Base-by-base conservation (phyloP, 2,329 filamentous ascomycete genomes). In the Pseudogymnoascus pannorum region DNA sequence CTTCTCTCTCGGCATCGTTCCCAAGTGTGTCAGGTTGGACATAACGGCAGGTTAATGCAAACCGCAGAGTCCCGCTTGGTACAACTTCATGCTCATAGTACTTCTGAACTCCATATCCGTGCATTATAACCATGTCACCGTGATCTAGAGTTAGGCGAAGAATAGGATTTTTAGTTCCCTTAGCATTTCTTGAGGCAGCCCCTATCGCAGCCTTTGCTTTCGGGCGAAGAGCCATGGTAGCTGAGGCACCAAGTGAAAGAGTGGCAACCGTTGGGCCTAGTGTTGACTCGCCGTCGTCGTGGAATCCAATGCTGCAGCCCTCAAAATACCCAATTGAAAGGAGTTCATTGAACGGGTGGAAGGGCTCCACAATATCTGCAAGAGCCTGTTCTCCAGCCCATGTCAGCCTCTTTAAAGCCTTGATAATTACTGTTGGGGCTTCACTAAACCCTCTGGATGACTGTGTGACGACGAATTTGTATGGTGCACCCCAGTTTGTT, bases 41-140 rank as follows among this genome's bases (percentile, higher is more conserved):
- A 36, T 78, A 78, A 1, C 83, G 76, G 62, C 78, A 79, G 0
- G 83, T 87, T 57, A 86, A 66, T 0, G 83, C 83, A 69, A 84
- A 86, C 2, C 83, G 75, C 42, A 83, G 72, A 58, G 75, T 76
- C 0, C 81, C 81, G 8, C 71, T 63, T 4, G 82, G 78, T 0
- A 75, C 76, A 0, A 86, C 82, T 18, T 75, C 73, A 67, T 86
- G 83, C 77, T 87, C 83, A 60, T 85, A 85, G 18, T 78, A 75
- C 65, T 78, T 75, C 66, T 89, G 87, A 11, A 89, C 81, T 0
- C 75, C 72, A 0, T 73, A 73, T 0, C 85, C 85, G 65, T 85
- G 79, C 85, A 88, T 88, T 16, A 87, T 74, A 2, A 85, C 77
- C 9, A 88, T 79, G 68, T 88, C 86, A 0, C 86, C 86, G 68